Percentiles rank a stretch among this genome's conserved stretches.
Evolutionary conservation across 2,329 filamentous ascomycete genomes (phyloP).

Genomic region (Claviceps quebecensis): DNA sequence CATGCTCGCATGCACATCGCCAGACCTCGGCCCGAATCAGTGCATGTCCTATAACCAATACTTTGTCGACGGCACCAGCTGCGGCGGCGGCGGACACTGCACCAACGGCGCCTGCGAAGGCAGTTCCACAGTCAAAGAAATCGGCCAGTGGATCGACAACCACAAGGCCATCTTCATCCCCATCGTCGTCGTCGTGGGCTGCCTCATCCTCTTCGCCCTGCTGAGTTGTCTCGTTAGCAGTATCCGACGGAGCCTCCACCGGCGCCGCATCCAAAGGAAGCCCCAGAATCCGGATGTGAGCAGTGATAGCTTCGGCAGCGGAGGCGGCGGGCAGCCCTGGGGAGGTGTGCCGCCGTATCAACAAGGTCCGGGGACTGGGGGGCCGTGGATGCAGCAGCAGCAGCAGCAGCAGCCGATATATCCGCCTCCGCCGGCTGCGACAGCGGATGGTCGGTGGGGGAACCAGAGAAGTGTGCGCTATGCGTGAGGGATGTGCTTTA

Average conservation of each 20-base stretch:
- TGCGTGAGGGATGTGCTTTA: background rate
- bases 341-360: background rate
- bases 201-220: conserved; percentile 55
- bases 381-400: conserved; percentile 10
- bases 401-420: background rate
- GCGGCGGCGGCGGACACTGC: conserved; percentile 68
- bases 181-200: conserved; percentile 53
- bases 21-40: conserved; percentile 47
- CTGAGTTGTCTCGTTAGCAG: conserved; percentile 49
- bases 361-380: background rate
- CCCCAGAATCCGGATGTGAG: background rate
- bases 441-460: background rate
- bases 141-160: conserved; percentile 59
- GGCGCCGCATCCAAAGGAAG: background rate
- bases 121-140: conserved; percentile 52
- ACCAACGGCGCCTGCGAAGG: conserved; percentile 65
- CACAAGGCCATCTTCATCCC: conserved; percentile 77
- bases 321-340: background rate
- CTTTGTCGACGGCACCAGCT: conserved; percentile 84
- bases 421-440: background rate
- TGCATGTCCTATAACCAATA: conserved; percentile 76
- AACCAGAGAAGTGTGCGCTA: background rate
- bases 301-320: background rate
- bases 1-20: conserved; percentile 59
- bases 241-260: conserved; percentile 11